Evolutionary conservation across 2,329 filamentous ascomycete species (phyloP), one percentile per base, ranked within the genome.

Genomic region (Venturia effusa): DNA sequence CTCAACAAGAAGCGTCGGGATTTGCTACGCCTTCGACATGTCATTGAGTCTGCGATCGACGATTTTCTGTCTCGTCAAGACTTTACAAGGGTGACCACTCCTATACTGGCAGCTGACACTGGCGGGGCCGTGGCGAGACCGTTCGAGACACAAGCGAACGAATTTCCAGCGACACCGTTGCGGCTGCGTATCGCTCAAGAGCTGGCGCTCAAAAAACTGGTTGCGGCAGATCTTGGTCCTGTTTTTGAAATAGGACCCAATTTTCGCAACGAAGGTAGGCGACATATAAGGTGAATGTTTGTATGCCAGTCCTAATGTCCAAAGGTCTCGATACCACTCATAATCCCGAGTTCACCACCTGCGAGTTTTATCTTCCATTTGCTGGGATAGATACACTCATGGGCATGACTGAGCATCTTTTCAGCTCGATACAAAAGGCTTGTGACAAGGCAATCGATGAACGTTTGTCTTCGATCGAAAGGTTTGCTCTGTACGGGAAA

Each of bases 261-360:
- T 15, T 99, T 99, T 75, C 85, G 94, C 54, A 99, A 99, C 73
- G 94, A 99, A 78, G 90, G 91, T 74, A 78, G 57, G 69, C 19
- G 8, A 24, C 10, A n/a, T 66, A 11, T 11, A 13, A n/a, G 27
- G 19, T 32, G 30, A 11, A 11, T 32, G n/a, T 15, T 30, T 8
- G 34, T 32, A 48, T 4, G 10, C 27, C 17, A 62, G n/a, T 5
- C 8, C 61, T 62, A 62, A 62, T 11, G 19, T 48, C 13, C 8
- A 11, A 43, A 79, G 82, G 83, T 1, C 75, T 96, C 41, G 92
- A 97, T 74, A 84, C 83, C 37, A 96, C 91, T 0, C 94, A 99
- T 74, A 99, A 99, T 72, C 93, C 94, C 0, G 94, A 99, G 73
- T 99, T 97, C 76, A 94, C 90, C 55, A 97, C 90, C 66, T 97